phyloP scores from a whole-genome alignment of 2,329 filamentous ascomycete genomes.

The Penicillium sp. region DNA sequence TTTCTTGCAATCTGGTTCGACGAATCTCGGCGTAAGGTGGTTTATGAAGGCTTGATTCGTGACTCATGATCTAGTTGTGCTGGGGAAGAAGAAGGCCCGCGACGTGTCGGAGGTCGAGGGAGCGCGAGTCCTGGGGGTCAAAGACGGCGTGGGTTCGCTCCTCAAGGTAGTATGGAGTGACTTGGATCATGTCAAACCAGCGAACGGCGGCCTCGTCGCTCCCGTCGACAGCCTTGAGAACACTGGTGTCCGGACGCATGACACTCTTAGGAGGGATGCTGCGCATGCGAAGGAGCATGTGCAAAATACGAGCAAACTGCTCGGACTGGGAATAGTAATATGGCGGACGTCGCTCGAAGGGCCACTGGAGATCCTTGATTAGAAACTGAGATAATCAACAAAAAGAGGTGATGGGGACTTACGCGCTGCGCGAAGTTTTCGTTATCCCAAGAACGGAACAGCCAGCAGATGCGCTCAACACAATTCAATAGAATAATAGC shows the following conservation, averaged over 20 bases:
- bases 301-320: slow-evolving; percentile 52
- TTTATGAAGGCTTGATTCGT: not conserved
- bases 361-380: slow-evolving; percentile 39
- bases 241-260: slow-evolving; percentile 33
- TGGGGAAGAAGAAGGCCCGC: slow-evolving; percentile 29
- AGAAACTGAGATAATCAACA: slow-evolving; percentile 1
- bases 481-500: slow-evolving; percentile 54
- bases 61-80: slow-evolving; percentile 3
- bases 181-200: slow-evolving; percentile 40
- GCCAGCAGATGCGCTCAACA: slow-evolving; percentile 55
- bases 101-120: slow-evolving; percentile 37
- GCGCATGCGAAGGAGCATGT: slow-evolving; percentile 55
- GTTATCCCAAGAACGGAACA: slow-evolving; percentile 51
- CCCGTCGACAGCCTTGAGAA: slow-evolving; percentile 34
- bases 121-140: slow-evolving; percentile 37
- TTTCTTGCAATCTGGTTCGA: too few relatives aligned
- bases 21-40: too few relatives aligned
- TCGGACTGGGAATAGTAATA: slow-evolving; percentile 52
- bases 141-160: slow-evolving; percentile 35
- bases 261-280: slow-evolving; percentile 39
- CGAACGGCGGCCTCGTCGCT: slow-evolving; percentile 34
- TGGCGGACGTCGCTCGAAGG: slow-evolving; percentile 47
- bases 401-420: slow-evolving; percentile 11
- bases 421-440: slow-evolving; percentile 32
- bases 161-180: slow-evolving; percentile 35